phyloP scores from a whole-genome alignment of 441 rosid species.

The Jatropha multifida region DNA sequence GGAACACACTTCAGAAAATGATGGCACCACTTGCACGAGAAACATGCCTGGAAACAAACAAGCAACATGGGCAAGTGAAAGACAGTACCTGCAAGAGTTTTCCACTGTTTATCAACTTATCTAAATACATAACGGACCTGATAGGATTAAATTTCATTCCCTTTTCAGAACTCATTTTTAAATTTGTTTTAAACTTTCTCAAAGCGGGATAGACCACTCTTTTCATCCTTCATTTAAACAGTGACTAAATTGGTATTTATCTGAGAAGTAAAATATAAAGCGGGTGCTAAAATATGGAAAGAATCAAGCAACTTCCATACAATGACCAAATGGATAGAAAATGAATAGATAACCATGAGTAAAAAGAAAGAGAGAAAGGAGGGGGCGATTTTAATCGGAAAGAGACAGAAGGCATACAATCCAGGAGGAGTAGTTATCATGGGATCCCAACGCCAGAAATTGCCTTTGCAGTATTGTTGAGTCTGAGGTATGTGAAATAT shows the following conservation, averaged over 20 bases:
- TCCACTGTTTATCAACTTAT: constrained; percentile 19
- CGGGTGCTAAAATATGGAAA: neutral
- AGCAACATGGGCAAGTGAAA: constrained; percentile 80
- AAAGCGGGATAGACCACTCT: neutral
- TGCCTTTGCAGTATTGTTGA: constrained; percentile 74
- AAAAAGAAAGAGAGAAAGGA: neutral
- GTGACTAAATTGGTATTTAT: neutral
- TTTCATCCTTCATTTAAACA: neutral
- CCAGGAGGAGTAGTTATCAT: constrained; percentile 99
- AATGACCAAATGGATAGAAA: neutral
- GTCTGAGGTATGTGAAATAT: constrained; percentile 92
- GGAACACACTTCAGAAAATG: constrained; percentile 59
- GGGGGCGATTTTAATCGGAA: neutral
- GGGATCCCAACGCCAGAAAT: constrained; percentile 92
- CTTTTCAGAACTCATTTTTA: neutral
- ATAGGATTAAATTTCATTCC: neutral
- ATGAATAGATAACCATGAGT: neutral
- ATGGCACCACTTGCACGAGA: constrained; percentile 29
- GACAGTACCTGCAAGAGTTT: constrained; percentile 70
- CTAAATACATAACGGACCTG: neutral
- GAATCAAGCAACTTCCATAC: neutral
- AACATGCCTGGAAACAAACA: constrained; percentile 66
- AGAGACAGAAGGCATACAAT: constrained; percentile 42
- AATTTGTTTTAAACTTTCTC: neutral
- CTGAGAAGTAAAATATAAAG: neutral